Conservation (phyloP, 1,284 basidiomycete species). For the Malassezia psittaci region DNA sequence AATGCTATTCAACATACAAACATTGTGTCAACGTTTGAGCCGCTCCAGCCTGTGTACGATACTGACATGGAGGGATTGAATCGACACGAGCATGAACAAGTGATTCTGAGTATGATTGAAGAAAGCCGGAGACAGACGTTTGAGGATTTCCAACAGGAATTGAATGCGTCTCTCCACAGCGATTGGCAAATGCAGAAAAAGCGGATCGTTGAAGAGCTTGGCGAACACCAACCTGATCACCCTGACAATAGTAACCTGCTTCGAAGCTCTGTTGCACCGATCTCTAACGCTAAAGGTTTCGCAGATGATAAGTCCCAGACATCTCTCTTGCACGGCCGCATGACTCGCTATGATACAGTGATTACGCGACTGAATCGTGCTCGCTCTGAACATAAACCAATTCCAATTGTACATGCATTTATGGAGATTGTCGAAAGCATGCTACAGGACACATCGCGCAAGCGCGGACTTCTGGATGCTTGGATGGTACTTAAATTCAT, state of each 20-base stretch:
- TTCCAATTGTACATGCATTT: conserved; percentile 32
- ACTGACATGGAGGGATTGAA: conserved; percentile 73
- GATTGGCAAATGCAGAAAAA: conserved; percentile 87
- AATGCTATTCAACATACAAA: conserved; percentile 70
- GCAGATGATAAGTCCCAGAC: conserved; percentile 10
- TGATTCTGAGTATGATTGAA: conserved; percentile 83
- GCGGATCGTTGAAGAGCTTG: conserved; percentile 79
- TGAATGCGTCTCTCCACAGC: conserved; percentile 64
- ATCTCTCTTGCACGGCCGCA: conserved; percentile 37
- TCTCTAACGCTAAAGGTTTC: conserved; percentile 1
- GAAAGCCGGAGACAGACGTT: conserved; percentile 75
- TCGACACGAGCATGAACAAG: conserved; percentile 83
- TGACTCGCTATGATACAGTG: conserved; percentile 40
- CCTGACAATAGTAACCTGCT: conserved; percentile 9
- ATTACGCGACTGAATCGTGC: conserved; percentile 35
- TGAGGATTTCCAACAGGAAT: conserved; percentile 67
- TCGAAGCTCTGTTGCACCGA: not conserved
- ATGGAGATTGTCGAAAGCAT: conserved; percentile 28
- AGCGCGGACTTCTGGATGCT: conserved; percentile 48
- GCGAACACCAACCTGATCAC: conserved; percentile 46
- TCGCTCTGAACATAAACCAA: conserved; percentile 28
- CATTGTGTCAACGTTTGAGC: conserved; percentile 72
- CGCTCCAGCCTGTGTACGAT: conserved; percentile 75
- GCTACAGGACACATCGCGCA: conserved; percentile 23
- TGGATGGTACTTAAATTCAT: conserved; percentile 51